Conservation (phyloP, 164 flowering plant genomes). For the Tetracentron sinense region DNA sequence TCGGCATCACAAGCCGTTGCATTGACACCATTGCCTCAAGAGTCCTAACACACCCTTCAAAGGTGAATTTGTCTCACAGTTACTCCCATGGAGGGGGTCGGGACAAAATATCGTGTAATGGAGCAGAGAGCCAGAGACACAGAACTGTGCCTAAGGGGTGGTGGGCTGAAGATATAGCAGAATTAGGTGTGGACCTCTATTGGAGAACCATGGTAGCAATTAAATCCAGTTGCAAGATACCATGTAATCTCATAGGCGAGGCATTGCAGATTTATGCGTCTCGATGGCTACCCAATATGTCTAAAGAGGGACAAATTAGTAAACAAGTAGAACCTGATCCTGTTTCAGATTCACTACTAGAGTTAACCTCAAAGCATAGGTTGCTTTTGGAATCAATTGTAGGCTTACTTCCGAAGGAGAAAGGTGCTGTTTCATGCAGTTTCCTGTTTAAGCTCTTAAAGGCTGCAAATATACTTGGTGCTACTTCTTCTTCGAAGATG, state of each 20-base stretch:
- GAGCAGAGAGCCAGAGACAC: conserved; percentile 43
- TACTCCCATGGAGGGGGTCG: conserved; percentile 53
- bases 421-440: conserved; percentile 69
- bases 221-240: conserved; percentile 63
- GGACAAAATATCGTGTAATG: conserved; percentile 54
- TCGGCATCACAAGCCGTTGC: conserved; percentile 78
- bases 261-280: conserved; percentile 76
- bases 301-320: conserved; percentile 30
- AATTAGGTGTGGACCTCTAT: conserved; percentile 69
- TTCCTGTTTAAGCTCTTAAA: conserved; percentile 77
- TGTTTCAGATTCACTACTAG: conserved; percentile 35
- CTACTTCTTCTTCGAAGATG: conserved; percentile 65
- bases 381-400: conserved; percentile 83
- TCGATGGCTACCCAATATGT: conserved; percentile 67
- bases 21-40: conserved; percentile 65
- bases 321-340: conserved; percentile 33
- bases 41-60: conserved; percentile 48
- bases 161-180: conserved; percentile 94
- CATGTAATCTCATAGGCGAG: conserved; percentile 64
- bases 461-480: conserved; percentile 65
- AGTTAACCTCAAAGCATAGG: conserved; percentile 46
- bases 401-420: conserved; percentile 77
- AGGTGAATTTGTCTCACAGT: conserved; percentile 52
- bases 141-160: conserved; percentile 42
- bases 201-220: conserved; percentile 78